Conservation (phyloP, 1,284 basidiomycete species). For the Ceratorhiza oryzae-sativae region DNA sequence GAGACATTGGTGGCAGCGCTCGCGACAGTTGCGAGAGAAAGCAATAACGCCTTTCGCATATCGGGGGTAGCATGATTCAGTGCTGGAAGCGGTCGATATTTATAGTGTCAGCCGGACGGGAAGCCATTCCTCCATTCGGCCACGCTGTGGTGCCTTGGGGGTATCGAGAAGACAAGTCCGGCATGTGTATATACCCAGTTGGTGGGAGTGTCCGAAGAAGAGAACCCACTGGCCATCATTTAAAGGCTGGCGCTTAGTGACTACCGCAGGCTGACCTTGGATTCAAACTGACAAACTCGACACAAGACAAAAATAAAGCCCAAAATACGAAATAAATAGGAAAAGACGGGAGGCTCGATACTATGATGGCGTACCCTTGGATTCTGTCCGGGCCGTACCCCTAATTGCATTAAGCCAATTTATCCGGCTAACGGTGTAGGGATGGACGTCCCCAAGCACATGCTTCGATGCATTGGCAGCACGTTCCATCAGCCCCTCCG, state of each 20-base stretch:
- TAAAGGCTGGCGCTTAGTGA: too few species aligned
- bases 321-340: neutral
- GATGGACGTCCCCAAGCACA: neutral
- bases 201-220: neutral
- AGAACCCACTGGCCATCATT: neutral
- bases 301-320: neutral
- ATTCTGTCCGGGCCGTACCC: neutral
- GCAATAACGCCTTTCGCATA: neutral
- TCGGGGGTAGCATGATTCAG: neutral
- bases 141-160: neutral
- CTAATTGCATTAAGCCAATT: neutral
- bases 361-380: neutral
- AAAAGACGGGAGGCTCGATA: neutral
- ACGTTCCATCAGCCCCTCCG: slow-evolving; percentile 2
- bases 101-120: neutral
- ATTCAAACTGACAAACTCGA: neutral
- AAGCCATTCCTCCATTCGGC: slow-evolving; percentile 18
- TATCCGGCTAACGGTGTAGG: neutral
- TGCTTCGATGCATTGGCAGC: neutral
- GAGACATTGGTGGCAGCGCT: slow-evolving; percentile 16
- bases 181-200: slow-evolving; percentile 22
- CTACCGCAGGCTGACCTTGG: too few species aligned
- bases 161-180: slow-evolving; percentile 22
- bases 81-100: neutral
- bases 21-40: slow-evolving; percentile 5